Percentiles rank a stretch among this genome's conserved stretches.
Conservation (phyloP, 2,329 filamentous ascomycete genomes). For the Hypoxylon sp. region DNA sequence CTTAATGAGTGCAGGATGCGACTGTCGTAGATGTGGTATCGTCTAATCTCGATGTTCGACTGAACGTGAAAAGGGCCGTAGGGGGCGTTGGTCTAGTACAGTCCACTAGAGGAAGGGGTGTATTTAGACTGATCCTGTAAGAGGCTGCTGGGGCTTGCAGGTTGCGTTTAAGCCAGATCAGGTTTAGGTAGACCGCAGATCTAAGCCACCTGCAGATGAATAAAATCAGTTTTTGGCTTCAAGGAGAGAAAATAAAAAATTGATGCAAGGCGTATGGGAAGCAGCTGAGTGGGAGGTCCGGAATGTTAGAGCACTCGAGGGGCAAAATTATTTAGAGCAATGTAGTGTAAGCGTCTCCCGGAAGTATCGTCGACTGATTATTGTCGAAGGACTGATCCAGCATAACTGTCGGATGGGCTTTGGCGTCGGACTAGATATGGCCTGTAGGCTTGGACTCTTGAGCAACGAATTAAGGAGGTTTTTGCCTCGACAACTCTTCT, state of each 20-base stretch:
- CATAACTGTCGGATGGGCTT: constrained; percentile 13
- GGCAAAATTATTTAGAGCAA: constrained; percentile 19
- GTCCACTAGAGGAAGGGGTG: constrained; percentile 12
- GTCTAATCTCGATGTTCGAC: constrained; percentile 8
- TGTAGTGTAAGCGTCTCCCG: background rate
- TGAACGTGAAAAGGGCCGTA: constrained; percentile 6
- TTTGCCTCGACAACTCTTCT: constrained; percentile 19
- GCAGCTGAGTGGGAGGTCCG: background rate
- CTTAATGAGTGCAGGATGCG: background rate
- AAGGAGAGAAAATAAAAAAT: constrained; percentile 22
- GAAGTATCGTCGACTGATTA: constrained; percentile 1
- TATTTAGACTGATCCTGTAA: constrained; percentile 31
- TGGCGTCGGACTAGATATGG: constrained; percentile 23
- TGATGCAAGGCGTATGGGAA: constrained; percentile 11
- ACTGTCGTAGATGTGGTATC: background rate
- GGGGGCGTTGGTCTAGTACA: constrained; percentile 29
- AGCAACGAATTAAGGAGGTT: constrained; percentile 28
- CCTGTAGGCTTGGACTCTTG: constrained; percentile 23
- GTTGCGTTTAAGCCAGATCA: constrained; percentile 37
- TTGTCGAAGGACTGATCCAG: constrained; percentile 7
- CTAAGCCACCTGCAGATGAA: constrained; percentile 44
- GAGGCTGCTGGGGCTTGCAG: constrained; percentile 39
- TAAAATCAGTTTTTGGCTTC: constrained; percentile 42
- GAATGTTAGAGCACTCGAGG: constrained; percentile 20
- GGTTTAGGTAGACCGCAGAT: constrained; percentile 45